A percentile compares a stretch with the other conserved stretches of the same genome.
phyloP scores from a whole-genome alignment of 2,329 filamentous ascomycete genomes.

The Epichloe aotearoae region DNA sequence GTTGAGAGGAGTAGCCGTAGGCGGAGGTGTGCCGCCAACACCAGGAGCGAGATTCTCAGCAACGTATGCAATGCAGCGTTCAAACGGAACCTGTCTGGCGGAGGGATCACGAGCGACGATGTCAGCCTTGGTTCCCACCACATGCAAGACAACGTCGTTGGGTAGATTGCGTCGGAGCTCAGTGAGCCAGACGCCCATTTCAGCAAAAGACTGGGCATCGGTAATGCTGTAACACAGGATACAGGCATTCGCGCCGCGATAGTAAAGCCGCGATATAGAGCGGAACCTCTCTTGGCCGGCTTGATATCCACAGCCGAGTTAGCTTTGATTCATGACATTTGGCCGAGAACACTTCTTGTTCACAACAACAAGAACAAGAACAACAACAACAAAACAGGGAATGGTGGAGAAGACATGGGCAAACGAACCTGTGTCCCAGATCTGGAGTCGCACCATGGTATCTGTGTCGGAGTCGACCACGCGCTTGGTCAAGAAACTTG shows the following conservation, averaged over 20 bases:
- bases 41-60: constrained; percentile 78
- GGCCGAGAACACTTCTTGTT: background rate
- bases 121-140: constrained; percentile 92
- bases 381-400: background rate
- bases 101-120: constrained; percentile 75
- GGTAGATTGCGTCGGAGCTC: constrained; percentile 72
- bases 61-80: constrained; percentile 90
- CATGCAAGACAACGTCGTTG: constrained; percentile 71
- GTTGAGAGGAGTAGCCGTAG: constrained; percentile 38
- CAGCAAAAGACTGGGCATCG: constrained; percentile 68
- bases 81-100: constrained; percentile 75
- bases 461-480: constrained; percentile 74
- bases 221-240: constrained; percentile 94
- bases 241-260: constrained; percentile 86
- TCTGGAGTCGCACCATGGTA: constrained; percentile 79
- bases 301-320: constrained; percentile 11
- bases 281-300: constrained; percentile 91
- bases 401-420: background rate
- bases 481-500: constrained; percentile 67
- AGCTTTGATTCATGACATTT: background rate
- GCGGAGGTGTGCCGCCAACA: constrained; percentile 51
- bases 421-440: constrained; percentile 72
- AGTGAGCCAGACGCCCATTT: constrained; percentile 85
- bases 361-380: no score
- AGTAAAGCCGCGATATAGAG: constrained; percentile 89